Conservation (phyloP, 306 rosid genomes). For the Quercus glauca region DNA sequence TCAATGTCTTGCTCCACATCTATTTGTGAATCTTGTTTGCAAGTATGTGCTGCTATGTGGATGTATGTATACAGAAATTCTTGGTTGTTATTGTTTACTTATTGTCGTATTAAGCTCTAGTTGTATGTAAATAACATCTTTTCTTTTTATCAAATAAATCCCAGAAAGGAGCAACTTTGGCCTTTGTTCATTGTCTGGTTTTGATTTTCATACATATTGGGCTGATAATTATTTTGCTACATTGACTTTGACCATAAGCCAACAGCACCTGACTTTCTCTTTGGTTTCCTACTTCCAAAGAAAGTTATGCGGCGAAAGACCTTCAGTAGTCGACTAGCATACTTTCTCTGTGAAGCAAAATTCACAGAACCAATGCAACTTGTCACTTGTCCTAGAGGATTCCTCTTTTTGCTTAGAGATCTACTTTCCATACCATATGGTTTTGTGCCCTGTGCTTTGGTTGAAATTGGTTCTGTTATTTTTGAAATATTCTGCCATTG, state of each 20-base stretch:
- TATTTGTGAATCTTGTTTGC: neutral
- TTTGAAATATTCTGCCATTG: conserved; percentile 50
- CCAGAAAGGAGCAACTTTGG: neutral
- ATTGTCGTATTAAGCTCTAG: neutral
- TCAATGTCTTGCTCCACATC: neutral
- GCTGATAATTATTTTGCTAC: conserved; percentile 22
- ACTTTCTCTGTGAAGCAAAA: conserved; percentile 62
- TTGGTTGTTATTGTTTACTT: neutral
- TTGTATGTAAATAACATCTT: conserved; percentile 34
- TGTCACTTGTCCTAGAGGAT: conserved; percentile 51
- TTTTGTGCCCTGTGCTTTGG: conserved; percentile 35
- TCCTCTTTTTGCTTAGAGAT: conserved; percentile 52
- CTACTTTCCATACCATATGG: conserved; percentile 46
- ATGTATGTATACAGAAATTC: neutral
- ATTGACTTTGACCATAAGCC: conserved; percentile 36
- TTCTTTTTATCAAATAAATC: neutral
- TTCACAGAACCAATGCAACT: conserved; percentile 73
- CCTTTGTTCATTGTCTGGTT: neutral
- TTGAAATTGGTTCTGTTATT: conserved; percentile 38
- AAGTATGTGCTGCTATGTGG: neutral
- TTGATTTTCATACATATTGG: conserved; percentile 22
- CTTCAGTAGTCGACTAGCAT: conserved; percentile 57
- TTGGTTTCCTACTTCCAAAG: conserved; percentile 60
- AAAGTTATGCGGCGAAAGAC: conserved; percentile 48
- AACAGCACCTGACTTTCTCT: conserved; percentile 45